phyloP scores from a whole-genome alignment of 1,284 basidiomycete species.

The Ceratobasidium sp. region DNA sequence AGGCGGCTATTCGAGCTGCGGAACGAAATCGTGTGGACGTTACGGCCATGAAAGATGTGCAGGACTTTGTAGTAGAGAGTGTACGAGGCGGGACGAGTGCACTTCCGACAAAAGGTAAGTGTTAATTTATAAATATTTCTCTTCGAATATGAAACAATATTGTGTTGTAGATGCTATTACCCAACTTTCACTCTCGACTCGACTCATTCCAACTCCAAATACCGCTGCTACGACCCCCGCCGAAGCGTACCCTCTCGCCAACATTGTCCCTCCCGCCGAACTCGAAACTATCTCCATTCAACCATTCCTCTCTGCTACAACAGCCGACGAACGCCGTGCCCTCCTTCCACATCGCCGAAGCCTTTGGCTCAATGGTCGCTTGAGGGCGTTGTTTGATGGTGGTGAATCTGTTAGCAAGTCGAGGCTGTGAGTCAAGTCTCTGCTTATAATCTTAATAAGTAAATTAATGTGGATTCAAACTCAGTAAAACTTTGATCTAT shows the following conservation, averaged over 20 bases:
- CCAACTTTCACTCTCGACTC: constrained; percentile 66
- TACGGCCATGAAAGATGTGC: constrained; percentile 82
- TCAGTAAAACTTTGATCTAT: constrained; percentile 80
- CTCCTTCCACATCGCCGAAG: constrained; percentile 72
- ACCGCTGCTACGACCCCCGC: constrained; percentile 69
- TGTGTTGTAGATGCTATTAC: constrained; percentile 68
- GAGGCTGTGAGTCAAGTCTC: constrained; percentile 58
- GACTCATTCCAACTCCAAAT: constrained; percentile 81
- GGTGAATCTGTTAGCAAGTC: constrained; percentile 63
- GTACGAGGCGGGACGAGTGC: constrained; percentile 77
- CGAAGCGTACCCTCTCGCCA: constrained; percentile 77
- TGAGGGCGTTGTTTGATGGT: constrained; percentile 59
- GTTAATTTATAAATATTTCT: neutral
- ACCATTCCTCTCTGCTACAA: constrained; percentile 63
- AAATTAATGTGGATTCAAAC: constrained; percentile 8
- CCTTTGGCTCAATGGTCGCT: constrained; percentile 72
- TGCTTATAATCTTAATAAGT: constrained; percentile 11
- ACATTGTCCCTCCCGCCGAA: constrained; percentile 80
- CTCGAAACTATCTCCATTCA: constrained; percentile 71
- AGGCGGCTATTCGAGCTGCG: constrained; percentile 81
- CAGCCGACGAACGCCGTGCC: constrained; percentile 62
- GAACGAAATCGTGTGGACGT: constrained; percentile 91
- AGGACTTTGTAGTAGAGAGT: constrained; percentile 78
- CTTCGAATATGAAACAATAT: neutral
- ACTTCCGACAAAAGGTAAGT: constrained; percentile 72